A percentile compares a stretch with the other conserved stretches of the same genome.
Evolutionary conservation across 129 eudicot genomes (phyloP).

Genomic region (Apium graveolens): DNA sequence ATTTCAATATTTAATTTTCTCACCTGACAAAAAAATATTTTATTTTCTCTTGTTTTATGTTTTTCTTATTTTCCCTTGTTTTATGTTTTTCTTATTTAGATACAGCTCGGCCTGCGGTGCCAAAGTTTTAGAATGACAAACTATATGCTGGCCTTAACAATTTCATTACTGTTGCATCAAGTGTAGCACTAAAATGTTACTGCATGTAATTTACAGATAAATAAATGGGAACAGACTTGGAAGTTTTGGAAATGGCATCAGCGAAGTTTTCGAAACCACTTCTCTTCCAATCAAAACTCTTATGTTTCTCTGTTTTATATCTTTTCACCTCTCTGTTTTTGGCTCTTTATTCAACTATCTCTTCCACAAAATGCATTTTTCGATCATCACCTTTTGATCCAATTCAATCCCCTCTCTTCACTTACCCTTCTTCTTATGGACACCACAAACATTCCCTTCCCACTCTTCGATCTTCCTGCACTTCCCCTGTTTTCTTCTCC

Average conservation of each 20-base stretch:
- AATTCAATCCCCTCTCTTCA: slow-evolving; percentile 56
- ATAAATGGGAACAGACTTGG: background rate
- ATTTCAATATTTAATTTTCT: too few species aligned
- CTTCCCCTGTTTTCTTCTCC: slow-evolving; percentile 72
- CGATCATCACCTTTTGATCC: slow-evolving; percentile 64
- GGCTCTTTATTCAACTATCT: slow-evolving; percentile 41
- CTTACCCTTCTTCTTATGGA: slow-evolving; percentile 66
- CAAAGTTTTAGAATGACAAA: too few species aligned
- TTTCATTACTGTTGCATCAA: too few species aligned
- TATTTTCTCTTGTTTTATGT: too few species aligned
- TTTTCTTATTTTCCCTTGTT: too few species aligned
- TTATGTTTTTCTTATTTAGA: too few species aligned
- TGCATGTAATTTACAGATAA: background rate
- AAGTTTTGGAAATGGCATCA: background rate
- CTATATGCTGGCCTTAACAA: too few species aligned
- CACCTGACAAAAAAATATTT: too few species aligned
- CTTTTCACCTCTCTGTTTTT: slow-evolving; percentile 45
- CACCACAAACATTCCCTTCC: slow-evolving; percentile 65
- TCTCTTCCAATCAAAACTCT: slow-evolving; percentile 65
- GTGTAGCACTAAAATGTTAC: too few species aligned
- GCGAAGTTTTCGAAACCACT: slow-evolving; percentile 39
- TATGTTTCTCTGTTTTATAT: slow-evolving; percentile 62
- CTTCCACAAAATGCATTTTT: slow-evolving; percentile 67
- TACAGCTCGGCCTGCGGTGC: too few species aligned
- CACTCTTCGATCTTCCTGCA: slow-evolving; percentile 47